phyloP scores from a whole-genome alignment of 768 basidiomycete genomes.

The Podaxis carcinomalis region DNA sequence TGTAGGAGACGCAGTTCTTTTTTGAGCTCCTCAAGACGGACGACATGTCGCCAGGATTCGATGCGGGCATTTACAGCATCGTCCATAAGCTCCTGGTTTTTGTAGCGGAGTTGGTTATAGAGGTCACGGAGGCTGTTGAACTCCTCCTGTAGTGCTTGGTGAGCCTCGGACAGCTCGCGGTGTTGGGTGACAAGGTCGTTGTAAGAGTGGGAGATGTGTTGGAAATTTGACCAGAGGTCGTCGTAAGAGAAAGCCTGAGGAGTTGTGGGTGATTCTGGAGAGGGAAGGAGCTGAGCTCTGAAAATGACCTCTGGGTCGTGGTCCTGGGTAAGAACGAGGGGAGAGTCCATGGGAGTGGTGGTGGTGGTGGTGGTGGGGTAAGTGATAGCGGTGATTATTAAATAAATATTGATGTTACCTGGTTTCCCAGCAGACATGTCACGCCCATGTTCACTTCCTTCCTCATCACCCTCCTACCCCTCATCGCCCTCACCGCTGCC shows the following conservation, averaged over 20 bases:
- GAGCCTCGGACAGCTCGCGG: slow-evolving; percentile 1
- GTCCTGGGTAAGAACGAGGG: slow-evolving; percentile 5
- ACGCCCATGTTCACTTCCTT: background rate
- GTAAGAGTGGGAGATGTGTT: background rate
- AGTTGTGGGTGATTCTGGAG: background rate
- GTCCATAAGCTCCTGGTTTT: slow-evolving; percentile 4
- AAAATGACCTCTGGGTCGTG: slow-evolving; percentile 8
- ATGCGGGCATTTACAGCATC: slow-evolving; percentile 7
- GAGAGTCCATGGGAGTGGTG: background rate
- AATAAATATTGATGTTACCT: background rate
- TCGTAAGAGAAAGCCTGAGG: background rate
- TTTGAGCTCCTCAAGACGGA: slow-evolving; percentile 8
- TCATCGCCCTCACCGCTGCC: background rate
- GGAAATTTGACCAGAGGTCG: slow-evolving; percentile 1
- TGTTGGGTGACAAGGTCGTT: slow-evolving; percentile 3
- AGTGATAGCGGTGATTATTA: background rate
- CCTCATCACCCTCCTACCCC: background rate
- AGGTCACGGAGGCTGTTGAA: background rate
- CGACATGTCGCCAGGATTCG: slow-evolving; percentile 8
- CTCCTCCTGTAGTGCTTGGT: slow-evolving; percentile 1
- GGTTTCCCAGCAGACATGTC: background rate
- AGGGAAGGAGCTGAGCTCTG: background rate
- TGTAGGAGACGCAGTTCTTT: slow-evolving; percentile 6
- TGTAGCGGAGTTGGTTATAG: background rate
- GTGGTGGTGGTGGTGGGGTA: background rate